Base-by-base conservation (phyloP, 2,329 filamentous ascomycete genomes). In the Neoarthrinium moseri region DNA sequence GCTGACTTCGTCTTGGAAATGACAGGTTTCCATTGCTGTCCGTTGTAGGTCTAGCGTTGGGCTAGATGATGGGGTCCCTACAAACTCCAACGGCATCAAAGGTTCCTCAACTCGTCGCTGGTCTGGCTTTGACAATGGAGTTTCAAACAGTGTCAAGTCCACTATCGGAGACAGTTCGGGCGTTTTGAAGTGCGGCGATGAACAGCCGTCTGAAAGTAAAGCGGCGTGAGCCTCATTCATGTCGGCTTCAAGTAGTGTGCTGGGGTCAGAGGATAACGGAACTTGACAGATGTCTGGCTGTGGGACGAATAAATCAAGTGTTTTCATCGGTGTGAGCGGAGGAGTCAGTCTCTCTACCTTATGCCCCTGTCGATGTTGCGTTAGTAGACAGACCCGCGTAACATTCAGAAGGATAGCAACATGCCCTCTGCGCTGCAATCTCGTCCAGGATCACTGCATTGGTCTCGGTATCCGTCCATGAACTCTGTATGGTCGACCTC, bases 211-310 rank as follows among this genome's bases (percentile, higher is more conserved):
- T 20, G 47, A 37, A 12, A 56, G 15, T 11, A 59, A n/a, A 21
- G 34, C 38, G 8, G 44, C 50, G 18, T 62, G 53, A 3, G 58
- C 56, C 18, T 34, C 51, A 8, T 49, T 29, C 6, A 60, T n/a
- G 40, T 64, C 62, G 12, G 49, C 52, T 17, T 58, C 53, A 12
- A 64, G 47, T 17, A 64, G 45, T 5, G 56, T 60, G 34, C 50
- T 53, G 3, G 49, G 46, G 35, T 62, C 60, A 21, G 59, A 61
- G 15, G 47, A 43, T 8, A 58, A 18, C 6, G 59, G 58, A 5
- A 63, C 36, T 40, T 59, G 46, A 34, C 56, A 62, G 12, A 48
- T 52, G 32, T 52, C 45, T 2, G 49, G 39, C 22, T 53, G 43
- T 5, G 62, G 62, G 5, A 59, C 41, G 27, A 56, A 64, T 15